These are phyloP conservation scores for Termitomyces sp. DNA, from an alignment of 768 basidiomycete genomes.

Conservation along the genomic window DNA sequence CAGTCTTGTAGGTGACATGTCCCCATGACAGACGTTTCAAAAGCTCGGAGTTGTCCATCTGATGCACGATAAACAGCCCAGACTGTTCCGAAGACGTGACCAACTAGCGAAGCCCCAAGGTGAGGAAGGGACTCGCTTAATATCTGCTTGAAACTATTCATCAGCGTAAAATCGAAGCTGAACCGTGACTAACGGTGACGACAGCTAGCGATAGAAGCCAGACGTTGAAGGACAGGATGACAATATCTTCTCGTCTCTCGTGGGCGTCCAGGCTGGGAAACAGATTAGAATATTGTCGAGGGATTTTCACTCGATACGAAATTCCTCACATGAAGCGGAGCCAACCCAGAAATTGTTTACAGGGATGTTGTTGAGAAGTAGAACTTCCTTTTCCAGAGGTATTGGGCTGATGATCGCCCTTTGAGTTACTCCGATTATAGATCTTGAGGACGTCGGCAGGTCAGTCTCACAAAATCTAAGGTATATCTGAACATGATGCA, in stretches of 20 bases:
- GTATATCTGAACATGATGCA: neutral
- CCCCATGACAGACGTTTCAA: conserved; percentile 36
- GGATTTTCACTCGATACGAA: neutral
- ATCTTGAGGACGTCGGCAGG: neutral
- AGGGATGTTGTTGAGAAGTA: no score
- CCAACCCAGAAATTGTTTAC: conserved; percentile 33
- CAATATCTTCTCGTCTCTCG: conserved; percentile 47
- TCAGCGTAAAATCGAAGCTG: neutral
- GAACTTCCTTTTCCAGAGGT: neutral
- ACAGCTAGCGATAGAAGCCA: conserved; percentile 49
- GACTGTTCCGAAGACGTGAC: conserved; percentile 43
- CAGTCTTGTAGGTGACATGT: conserved; percentile 28
- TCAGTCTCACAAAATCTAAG: neutral
- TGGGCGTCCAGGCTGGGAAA: conserved; percentile 33
- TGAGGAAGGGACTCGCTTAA: conserved; percentile 53
- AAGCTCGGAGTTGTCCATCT: conserved; percentile 26
- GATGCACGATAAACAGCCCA: conserved; percentile 45
- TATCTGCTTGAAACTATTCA: conserved; percentile 30
- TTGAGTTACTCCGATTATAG: neutral
- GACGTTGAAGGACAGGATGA: conserved; percentile 42
- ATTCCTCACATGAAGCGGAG: conserved; percentile 41
- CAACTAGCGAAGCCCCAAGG: conserved; percentile 44
- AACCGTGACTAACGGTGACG: conserved; percentile 37
- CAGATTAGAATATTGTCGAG: neutral
- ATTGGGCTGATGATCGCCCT: neutral